Evolutionary conservation across 306 rosid genomes (phyloP).

Genomic region (Carpinus fangiana): DNA sequence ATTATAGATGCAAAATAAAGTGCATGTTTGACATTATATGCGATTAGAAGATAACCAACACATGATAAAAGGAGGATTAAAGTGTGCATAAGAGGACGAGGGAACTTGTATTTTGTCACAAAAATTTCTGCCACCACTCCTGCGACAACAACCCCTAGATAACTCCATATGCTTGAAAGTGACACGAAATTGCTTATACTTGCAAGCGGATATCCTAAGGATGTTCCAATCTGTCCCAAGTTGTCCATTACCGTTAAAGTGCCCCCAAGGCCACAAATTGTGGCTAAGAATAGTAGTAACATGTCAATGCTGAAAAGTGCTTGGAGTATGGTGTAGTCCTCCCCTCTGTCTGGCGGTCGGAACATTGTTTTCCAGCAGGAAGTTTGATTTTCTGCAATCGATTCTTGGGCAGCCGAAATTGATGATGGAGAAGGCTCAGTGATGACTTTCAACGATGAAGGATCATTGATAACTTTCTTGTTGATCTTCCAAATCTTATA

Average conservation of each 20-base stretch:
- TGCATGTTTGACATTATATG: slow-evolving; percentile 37
- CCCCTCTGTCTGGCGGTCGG: slow-evolving; percentile 48
- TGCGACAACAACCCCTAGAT: slow-evolving; percentile 50
- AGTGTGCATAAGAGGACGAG: slow-evolving; percentile 52
- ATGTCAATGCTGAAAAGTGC: slow-evolving; percentile 57
- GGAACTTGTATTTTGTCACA: slow-evolving; percentile 37
- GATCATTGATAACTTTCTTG: background rate
- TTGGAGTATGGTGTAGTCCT: slow-evolving; percentile 54
- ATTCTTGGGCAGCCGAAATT: too few species aligned
- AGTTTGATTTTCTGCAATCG: background rate
- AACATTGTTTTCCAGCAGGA: slow-evolving; percentile 51
- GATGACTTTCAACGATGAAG: slow-evolving; percentile 18
- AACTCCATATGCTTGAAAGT: slow-evolving; percentile 56
- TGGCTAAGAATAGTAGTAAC: slow-evolving; percentile 42
- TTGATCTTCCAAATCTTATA: slow-evolving; percentile 31
- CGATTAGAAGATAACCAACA: slow-evolving; percentile 52
- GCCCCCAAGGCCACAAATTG: slow-evolving; percentile 55
- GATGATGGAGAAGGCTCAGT: background rate
- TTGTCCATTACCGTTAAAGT: slow-evolving; percentile 56
- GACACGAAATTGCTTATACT: slow-evolving; percentile 52
- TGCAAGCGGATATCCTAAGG: slow-evolving; percentile 34
- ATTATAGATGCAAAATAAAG: slow-evolving; percentile 43
- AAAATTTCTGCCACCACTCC: slow-evolving; percentile 48
- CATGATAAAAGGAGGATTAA: slow-evolving; percentile 47
- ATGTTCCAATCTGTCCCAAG: slow-evolving; percentile 47